Base-by-base conservation (phyloP, 1,284 basidiomycete genomes). In the Pseudozyma hubeiensis region DNA sequence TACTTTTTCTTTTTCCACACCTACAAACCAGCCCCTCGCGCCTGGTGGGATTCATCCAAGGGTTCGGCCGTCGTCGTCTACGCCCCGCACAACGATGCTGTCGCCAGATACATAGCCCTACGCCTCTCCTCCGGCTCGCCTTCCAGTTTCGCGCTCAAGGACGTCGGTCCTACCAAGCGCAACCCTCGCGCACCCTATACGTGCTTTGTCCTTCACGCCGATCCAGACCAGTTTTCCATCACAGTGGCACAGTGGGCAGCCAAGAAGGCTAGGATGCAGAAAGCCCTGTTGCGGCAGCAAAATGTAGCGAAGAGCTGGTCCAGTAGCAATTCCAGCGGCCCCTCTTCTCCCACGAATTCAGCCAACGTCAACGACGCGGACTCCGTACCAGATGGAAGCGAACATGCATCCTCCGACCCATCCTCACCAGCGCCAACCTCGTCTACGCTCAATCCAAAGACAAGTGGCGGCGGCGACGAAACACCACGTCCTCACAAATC, bases 211-310 rank as follows among this genome's bases (percentile, higher is more conserved):
- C 45, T 77, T 10, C 69, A 74, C 35, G 53, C 56, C 44, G 71
- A 77, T 41, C 55, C 70, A 7, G 55, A 65, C 45, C 66, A 70
- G 30, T 68, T 77, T 33, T 64, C 74, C 30, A 66, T 67, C 49
- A 64, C 71, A 1, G 71, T 77, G 30, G 71, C 74, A 0, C 64
- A 73, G 46, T 77, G 74, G 74, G 74, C 74, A 11, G 74, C 65
- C 16, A 74, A 66, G 52, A 73, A 74, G 46, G 74, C 70, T 7
- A 37, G 64, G 30, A 68, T 77, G 33, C 65, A 77, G 35, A 61
- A 65, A 35, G 58, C 64, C 11, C 45, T 66, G 1, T 56, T 72
- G 14, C 66, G 57, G 29, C 67, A 67, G 29, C 31, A 48, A 13
- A 53, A 43, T 17, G 43, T 51, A 1, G 40, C 41, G 0, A 49